phyloP scores from a whole-genome alignment of 192 early-diverging fungal species.

The Polychytrium aggregatum region DNA sequence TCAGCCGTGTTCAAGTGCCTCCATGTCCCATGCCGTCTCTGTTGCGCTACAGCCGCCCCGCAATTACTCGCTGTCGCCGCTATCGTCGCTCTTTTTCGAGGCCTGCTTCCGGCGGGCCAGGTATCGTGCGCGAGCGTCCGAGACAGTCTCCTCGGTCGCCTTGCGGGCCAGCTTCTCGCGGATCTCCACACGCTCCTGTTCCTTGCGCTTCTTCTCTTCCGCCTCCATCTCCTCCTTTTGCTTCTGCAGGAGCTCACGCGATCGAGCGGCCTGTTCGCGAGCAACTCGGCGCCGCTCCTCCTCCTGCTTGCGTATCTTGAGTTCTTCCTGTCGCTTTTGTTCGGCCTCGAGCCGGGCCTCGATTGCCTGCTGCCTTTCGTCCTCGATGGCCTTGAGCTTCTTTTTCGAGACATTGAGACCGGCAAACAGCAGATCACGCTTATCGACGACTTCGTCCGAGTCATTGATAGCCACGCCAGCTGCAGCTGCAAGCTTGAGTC shows the following conservation, averaged over 20 bases:
- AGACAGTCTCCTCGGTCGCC: conserved; percentile 24
- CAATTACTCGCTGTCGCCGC: too few species aligned
- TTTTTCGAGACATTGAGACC: conserved; percentile 57
- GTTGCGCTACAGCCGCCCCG: too few species aligned
- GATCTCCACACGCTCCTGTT: conserved; percentile 9
- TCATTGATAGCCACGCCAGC: conserved; percentile 50
- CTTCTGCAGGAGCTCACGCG: conserved; percentile 7
- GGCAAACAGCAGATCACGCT: conserved; percentile 53
- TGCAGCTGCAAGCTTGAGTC: too few species aligned
- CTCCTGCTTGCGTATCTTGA: conserved; percentile 29
- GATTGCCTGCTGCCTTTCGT: conserved; percentile 31
- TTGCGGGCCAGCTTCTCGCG: conserved; percentile 16
- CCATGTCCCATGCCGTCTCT: too few species aligned
- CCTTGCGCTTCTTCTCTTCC: conserved; percentile 13
- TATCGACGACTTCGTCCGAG: conserved; percentile 62
- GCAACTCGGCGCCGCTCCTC: conserved; percentile 36
- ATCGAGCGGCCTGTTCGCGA: conserved; percentile 11
- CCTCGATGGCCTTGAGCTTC: conserved; percentile 32
- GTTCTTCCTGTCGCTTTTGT: conserved; percentile 18
- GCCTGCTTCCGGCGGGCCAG: conserved; percentile 28
- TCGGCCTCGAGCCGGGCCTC: conserved; percentile 24
- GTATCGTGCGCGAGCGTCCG: conserved; percentile 32
- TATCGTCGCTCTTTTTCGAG: too few species aligned
- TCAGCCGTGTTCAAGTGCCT: too few species aligned
- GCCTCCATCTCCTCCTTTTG: conserved; percentile 17